phyloP scores from a whole-genome alignment of 257 asterid species.

The Gardenia jasminoides region DNA sequence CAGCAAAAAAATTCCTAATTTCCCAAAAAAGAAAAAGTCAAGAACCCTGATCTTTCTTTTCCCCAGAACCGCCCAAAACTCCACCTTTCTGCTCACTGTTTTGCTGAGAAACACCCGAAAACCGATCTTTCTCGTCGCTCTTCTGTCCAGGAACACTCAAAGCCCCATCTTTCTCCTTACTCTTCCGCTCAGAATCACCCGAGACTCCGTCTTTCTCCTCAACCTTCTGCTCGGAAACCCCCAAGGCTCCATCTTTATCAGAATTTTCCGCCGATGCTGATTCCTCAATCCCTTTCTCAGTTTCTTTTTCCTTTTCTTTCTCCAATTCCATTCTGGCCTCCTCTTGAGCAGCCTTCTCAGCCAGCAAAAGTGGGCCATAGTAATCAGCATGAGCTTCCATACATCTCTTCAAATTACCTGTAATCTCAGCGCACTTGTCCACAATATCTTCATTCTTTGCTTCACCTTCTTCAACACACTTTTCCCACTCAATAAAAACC shows the following conservation, averaged over 20 bases:
- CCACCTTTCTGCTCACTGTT: constrained; percentile 8
- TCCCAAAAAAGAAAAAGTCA: neutral
- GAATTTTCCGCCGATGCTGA: constrained; percentile 4
- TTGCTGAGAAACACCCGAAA: constrained; percentile 3
- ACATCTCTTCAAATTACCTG: constrained; percentile 60
- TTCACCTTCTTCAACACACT: constrained; percentile 71
- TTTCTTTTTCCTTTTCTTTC: constrained; percentile 38
- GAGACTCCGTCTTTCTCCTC: constrained; percentile 18
- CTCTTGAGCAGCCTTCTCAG: constrained; percentile 61
- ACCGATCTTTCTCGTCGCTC: neutral
- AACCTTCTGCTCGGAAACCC: constrained; percentile 26
- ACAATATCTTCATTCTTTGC: constrained; percentile 55
- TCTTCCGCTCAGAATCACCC: constrained; percentile 27
- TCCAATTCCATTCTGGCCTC: constrained; percentile 51
- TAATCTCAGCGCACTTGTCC: constrained; percentile 57
- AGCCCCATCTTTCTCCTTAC: constrained; percentile 8
- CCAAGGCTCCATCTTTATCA: constrained; percentile 16
- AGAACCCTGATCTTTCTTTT: constrained; percentile 8
- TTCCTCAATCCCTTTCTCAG: constrained; percentile 10
- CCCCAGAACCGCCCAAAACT: constrained; percentile 17
- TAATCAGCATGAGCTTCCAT: constrained; percentile 78
- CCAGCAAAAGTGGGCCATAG: constrained; percentile 64
- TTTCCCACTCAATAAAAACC: constrained; percentile 61
- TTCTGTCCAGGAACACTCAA: constrained; percentile 4
- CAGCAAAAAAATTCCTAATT: neutral